These are phyloP conservation scores for Daedaleopsis sinensis DNA, from an alignment of 768 basidiomycete species.

Conservation along the genomic window DNA sequence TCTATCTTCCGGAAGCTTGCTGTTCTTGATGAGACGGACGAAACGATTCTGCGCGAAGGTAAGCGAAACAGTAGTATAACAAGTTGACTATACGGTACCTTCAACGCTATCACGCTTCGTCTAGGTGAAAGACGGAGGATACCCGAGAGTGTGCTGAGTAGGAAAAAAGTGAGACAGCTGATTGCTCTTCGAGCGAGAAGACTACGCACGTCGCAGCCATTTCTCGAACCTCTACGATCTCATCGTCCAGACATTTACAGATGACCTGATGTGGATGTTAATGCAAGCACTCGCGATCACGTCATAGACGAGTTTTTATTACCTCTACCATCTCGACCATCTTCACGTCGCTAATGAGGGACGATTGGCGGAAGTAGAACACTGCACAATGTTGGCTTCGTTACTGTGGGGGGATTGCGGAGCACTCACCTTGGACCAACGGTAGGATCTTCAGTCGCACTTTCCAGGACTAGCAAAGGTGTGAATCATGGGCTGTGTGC, in stretches of 20 bases:
- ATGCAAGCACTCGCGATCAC: neutral
- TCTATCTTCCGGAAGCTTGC: conserved; percentile 62
- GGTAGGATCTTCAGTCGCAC: conserved; percentile 87
- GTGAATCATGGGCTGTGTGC: conserved; percentile 2
- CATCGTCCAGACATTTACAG: conserved; percentile 81
- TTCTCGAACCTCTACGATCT: conserved; percentile 87
- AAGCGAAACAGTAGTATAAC: conserved; percentile 12
- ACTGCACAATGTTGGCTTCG: conserved; percentile 41
- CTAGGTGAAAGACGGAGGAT: conserved; percentile 82
- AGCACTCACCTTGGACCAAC: conserved; percentile 65
- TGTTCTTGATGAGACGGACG: conserved; percentile 69
- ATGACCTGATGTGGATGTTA: conserved; percentile 52
- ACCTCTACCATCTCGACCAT: conserved; percentile 84
- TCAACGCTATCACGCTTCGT: conserved; percentile 72
- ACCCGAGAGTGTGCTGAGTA: conserved; percentile 70
- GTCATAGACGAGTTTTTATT: conserved; percentile 13
- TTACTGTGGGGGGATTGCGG: neutral
- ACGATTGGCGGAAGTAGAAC: conserved; percentile 87
- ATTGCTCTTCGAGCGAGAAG: neutral
- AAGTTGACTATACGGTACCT: conserved; percentile 44
- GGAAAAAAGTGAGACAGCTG: neutral
- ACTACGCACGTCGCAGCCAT: conserved; percentile 78
- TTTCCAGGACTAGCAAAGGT: conserved; percentile 70
- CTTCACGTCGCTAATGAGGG: conserved; percentile 75
- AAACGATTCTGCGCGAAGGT: conserved; percentile 65